A percentile compares a stretch with the other conserved stretches of the same genome.
Conservation (phyloP, 192 early-diverging fungal species). For the Gonapodya prolifera region DNA sequence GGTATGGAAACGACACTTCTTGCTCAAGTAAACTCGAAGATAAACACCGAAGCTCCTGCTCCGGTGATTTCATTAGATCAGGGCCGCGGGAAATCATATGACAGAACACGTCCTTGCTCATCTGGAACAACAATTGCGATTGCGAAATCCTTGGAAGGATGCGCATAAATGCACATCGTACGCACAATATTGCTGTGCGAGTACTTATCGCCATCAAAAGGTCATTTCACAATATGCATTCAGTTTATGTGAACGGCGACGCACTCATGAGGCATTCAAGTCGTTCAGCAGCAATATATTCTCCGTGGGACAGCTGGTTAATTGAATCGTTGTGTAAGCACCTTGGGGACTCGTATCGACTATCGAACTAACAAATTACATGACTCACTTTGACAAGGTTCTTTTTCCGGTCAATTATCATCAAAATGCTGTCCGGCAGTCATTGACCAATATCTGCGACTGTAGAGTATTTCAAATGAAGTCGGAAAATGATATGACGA, state of each 20-base stretch:
- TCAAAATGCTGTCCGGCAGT: slow-evolving; percentile 57
- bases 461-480: too few species aligned
- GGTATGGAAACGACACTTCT: slow-evolving; percentile 22
- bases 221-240: too few species aligned
- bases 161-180: slow-evolving; percentile 62
- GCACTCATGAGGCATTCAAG: slow-evolving; percentile 77
- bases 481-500: too few species aligned
- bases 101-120: slow-evolving; percentile 39
- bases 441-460: slow-evolving; percentile 59
- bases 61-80: neutral
- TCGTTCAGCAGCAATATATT: slow-evolving; percentile 89
- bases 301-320: slow-evolving; percentile 54
- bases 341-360: too few species aligned
- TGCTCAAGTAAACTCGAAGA: slow-evolving; percentile 14
- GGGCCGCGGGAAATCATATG: slow-evolving; percentile 28
- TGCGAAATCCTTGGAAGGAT: slow-evolving; percentile 53
- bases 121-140: slow-evolving; percentile 64
- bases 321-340: neutral
- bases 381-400: slow-evolving; percentile 70
- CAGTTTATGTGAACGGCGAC: too few species aligned
- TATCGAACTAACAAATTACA: neutral
- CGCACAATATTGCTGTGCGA: slow-evolving; percentile 53
- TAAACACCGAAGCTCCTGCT: slow-evolving; percentile 9
- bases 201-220: too few species aligned
- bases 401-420: slow-evolving; percentile 84